A percentile compares a stretch with the other conserved stretches of the same genome.
Evolutionary conservation across 2,329 filamentous ascomycete species (phyloP).

Genomic region (Monosporascus sp.): DNA sequence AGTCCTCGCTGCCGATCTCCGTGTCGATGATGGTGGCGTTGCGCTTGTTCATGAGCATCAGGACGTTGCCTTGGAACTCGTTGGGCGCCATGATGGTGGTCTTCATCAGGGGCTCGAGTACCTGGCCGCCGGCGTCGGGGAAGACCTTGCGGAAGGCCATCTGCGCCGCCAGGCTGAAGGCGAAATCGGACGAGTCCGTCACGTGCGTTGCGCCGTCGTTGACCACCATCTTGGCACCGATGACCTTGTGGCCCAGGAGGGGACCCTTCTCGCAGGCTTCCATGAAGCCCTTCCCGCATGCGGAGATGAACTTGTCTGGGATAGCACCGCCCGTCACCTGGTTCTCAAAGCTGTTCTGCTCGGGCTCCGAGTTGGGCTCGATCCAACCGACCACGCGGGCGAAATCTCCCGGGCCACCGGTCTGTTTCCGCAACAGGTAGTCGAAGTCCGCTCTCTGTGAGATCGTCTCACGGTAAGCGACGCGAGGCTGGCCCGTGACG

Average conservation of each 20-base stretch:
- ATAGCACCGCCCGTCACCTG: conserved; percentile 87
- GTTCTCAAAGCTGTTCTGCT: conserved; percentile 78
- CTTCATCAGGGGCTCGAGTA: conserved; percentile 97
- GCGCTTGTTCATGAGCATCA: conserved; percentile 93
- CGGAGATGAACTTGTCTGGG: conserved; percentile 90
- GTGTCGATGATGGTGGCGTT: conserved; percentile 93
- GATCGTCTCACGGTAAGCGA: conserved; percentile 95
- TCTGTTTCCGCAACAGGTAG: conserved; percentile 91
- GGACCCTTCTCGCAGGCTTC: conserved; percentile 79
- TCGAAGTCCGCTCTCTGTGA: conserved; percentile 77
- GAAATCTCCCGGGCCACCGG: conserved; percentile 90
- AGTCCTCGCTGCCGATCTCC: conserved; percentile 89
- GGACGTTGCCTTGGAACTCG: conserved; percentile 96
- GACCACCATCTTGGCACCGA: conserved; percentile 85
- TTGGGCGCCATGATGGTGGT: conserved; percentile 91
- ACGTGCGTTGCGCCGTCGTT: conserved; percentile 97
- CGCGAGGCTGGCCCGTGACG: conserved; percentile 90
- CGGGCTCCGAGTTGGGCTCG: conserved; percentile 71
- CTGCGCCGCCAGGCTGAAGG: conserved; percentile 91
- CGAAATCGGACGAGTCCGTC: conserved; percentile 94
- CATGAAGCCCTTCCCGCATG: conserved; percentile 93
- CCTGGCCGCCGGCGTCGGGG: conserved; percentile 69
- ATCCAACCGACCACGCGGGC: conserved; percentile 88
- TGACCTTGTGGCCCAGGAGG: conserved; percentile 85
- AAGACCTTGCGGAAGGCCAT: conserved; percentile 97